Evolutionary conservation across 306 rosid genomes (phyloP), one percentile per base, ranked within the genome.

Genomic region (Prunus davidiana): DNA sequence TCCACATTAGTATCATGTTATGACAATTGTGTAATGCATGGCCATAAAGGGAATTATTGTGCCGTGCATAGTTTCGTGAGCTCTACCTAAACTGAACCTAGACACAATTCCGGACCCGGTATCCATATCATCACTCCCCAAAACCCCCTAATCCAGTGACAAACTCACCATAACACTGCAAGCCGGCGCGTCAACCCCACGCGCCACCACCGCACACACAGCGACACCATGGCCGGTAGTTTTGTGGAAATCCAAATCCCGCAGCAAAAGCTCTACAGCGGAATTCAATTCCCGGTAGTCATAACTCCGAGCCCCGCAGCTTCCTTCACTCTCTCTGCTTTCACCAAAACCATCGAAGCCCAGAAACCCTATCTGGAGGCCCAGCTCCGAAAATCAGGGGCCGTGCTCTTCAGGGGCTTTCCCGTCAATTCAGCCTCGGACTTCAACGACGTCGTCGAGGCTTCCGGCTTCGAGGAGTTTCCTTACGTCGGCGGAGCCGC

Each of bases 401-500:
- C 97, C 1, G 10, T 92, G 7, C 91, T 95, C 82, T 54, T 90
- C 67, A 81, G 96, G 67, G 90, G 83, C 30, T 85, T 90, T 65
- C 88, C 88, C 0, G 74, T 92, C 16, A 80, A 69, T 56, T 76
- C 92, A 2, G 80, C 97, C 10, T 86, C 97, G 8, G 88, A 87
- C 66, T 92, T 92, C 90, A 89, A 92, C 86, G 92, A 85, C 71
- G 83, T 90, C 73, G 96, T 95, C 0, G 93, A 90, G 77, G 86
- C 96, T 12, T 92, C 90, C 73, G 91, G 84, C 1, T 95, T 82
- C 83, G 92, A 91, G 14, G 96, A 95, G 80, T 91, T 92, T 11
- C 97, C 97, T 3, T 92, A 95, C 69, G 91, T 95, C 0, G 97
- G 97, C 6, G 97, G 99, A 56, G 93, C 89, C 19, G 97, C 97